Conservation (phyloP, 176 grass and related monocot genomes). For the bread wheat (Triticum aestivum) region DNA sequence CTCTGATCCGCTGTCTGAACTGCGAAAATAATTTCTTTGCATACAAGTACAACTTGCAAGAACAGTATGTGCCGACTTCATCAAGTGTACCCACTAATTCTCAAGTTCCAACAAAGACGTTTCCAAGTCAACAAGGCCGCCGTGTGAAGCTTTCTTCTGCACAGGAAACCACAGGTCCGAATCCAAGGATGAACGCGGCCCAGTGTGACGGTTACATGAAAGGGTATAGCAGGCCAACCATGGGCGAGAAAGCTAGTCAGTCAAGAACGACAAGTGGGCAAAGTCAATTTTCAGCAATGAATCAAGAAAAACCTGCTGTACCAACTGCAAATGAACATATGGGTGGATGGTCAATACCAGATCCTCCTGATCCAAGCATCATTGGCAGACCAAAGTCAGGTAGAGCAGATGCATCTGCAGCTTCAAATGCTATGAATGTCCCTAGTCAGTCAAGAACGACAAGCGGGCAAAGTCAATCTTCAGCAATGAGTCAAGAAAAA, state of each 20-base stretch:
- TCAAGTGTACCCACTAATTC: slow-evolving; percentile 36
- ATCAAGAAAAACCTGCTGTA: slow-evolving; percentile 33
- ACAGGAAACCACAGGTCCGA: slow-evolving; percentile 6
- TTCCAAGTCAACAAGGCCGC: slow-evolving; percentile 33
- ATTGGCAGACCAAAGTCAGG: slow-evolving; percentile 19
- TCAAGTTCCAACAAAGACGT: slow-evolving; percentile 37
- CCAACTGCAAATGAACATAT: slow-evolving; percentile 12
- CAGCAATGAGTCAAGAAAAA: slow-evolving; percentile 31
- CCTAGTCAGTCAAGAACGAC: slow-evolving; percentile 31
- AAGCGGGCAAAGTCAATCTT: slow-evolving; percentile 31
- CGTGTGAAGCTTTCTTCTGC: slow-evolving; percentile 38
- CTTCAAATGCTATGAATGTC: slow-evolving; percentile 20
- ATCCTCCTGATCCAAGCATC: slow-evolving; percentile 20
- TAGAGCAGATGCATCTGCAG: slow-evolving; percentile 18
- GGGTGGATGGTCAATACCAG: slow-evolving; percentile 15
- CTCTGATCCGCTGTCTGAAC: slow-evolving; percentile 43
- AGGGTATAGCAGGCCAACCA: slow-evolving; percentile 21
- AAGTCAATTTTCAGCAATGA: slow-evolving; percentile 30
- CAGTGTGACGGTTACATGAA: slow-evolving; percentile 19
- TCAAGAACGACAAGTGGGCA: slow-evolving; percentile 28
- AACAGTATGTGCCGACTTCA: slow-evolving; percentile 26
- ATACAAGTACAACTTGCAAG: slow-evolving; percentile 33
- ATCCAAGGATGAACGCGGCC: slow-evolving; percentile 34
- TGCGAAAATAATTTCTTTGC: slow-evolving; percentile 62
- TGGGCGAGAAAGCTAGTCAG: slow-evolving; percentile 31